Base-by-base conservation (phyloP, 352 stramenopile species). In the Globisporangium orthogonon region DNA sequence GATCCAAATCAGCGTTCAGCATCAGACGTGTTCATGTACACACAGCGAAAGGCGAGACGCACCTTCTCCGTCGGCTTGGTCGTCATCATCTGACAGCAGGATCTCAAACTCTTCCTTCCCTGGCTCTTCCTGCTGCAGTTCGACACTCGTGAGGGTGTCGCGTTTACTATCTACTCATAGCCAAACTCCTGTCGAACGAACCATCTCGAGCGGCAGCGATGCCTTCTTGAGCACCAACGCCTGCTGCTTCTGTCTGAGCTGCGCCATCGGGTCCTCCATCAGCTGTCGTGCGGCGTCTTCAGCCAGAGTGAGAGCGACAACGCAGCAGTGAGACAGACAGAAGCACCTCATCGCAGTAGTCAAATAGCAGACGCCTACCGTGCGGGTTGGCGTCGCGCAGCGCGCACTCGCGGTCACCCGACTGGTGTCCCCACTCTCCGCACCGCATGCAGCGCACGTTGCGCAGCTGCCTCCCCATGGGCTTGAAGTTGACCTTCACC, bases 401-500 rank as follows among this genome's bases (percentile, higher is more conserved):
- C 45, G 74, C 61, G 58, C 87, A 96, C 65, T 96, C 87, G 31
- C 86, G 71, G 46, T 96, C 87, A 13, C 86, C 86, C 23, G 79
- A 93, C 53, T 84, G 72, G 61, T 96, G 87, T 7, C 87, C 87
- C 84, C 86, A 96, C 50, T 88, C 68, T 1, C 72, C 70, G 46
- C 87, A 96, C 23, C 86, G 80, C 48, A 94, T 76, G 58, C 87
- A 96, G 18, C 71, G 69, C 39, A 95, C 82, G 60, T 96, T 94
- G 55, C 87, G 86, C 60, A 96, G 60, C 54, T 77, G 73, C n/a
- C 84, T 56, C 31, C 87, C 87, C 65, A 96, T 66, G 14, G 86
- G 87, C 44, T 96, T 86, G 61, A 96, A 96, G 44, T 92, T 93
- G 9, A 96, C 86, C 39, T 81, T 81, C 41, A 95, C 85, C 0